A percentile compares a stretch with the other conserved stretches of the same genome.
phyloP scores from a whole-genome alignment of 2,329 filamentous ascomycete genomes.

The Calonectria crousiana region DNA sequence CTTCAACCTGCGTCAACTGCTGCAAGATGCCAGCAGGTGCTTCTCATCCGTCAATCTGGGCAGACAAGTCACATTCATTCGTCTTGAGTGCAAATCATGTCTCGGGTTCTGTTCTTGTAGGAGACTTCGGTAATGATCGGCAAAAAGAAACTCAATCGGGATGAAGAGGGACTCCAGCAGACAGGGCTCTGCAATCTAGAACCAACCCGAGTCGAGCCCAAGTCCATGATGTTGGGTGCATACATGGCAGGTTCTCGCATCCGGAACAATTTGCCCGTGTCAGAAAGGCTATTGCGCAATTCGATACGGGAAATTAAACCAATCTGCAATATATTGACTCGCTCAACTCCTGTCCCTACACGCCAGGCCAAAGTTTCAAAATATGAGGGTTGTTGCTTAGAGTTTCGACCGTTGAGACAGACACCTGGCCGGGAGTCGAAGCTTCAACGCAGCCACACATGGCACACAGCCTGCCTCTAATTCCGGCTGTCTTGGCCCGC shows the following conservation, averaged over 20 bases:
- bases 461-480: not conserved
- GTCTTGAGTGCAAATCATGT: not conserved
- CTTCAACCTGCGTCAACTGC: not conserved
- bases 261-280: not conserved
- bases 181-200: slow-evolving; percentile 12
- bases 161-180: slow-evolving; percentile 1
- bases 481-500: not conserved
- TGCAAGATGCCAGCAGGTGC: not conserved
- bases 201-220: not conserved
- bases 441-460: not conserved
- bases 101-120: not conserved
- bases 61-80: not conserved
- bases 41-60: not conserved
- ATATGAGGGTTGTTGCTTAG: slow-evolving; percentile 10
- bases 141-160: slow-evolving; percentile 12
- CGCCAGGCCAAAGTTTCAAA: not conserved
- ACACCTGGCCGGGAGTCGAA: not conserved
- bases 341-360: not conserved
- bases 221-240: slow-evolving; percentile 6
- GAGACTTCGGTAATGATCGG: slow-evolving; percentile 15
- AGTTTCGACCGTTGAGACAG: slow-evolving; percentile 11
- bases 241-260: not conserved
- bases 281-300: not conserved
- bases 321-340: not conserved
- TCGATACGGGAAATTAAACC: slow-evolving; percentile 6